phyloP scores from a whole-genome alignment of 116 monocot genomes.

The Phalaenopsis hybrid region DNA sequence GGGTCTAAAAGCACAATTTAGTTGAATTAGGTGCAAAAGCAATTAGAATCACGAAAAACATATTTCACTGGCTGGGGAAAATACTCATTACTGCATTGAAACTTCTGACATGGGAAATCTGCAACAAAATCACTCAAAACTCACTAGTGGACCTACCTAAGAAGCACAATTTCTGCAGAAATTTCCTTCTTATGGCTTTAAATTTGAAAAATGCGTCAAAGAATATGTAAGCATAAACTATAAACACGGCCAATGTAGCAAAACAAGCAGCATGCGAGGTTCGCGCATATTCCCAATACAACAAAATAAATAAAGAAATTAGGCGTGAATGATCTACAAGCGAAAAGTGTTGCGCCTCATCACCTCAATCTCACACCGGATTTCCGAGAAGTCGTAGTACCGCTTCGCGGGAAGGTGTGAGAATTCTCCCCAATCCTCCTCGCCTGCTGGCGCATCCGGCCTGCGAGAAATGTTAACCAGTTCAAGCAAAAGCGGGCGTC shows the following conservation, averaged over 20 bases:
- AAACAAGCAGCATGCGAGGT: neutral
- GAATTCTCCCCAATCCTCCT: slow-evolving; percentile 70
- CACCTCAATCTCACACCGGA: slow-evolving; percentile 71
- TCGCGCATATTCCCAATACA: neutral
- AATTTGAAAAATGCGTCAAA: neutral
- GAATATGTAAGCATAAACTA: neutral
- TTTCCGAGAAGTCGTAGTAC: slow-evolving; percentile 51
- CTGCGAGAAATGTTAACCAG: slow-evolving; percentile 31
- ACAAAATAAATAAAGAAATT: neutral
- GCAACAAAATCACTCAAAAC: neutral
- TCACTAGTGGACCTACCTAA: too few species aligned
- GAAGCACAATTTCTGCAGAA: neutral
- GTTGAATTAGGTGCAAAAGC: neutral
- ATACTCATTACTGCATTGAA: neutral
- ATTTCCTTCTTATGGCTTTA: neutral
- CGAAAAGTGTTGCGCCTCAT: neutral
- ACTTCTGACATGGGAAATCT: neutral
- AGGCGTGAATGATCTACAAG: neutral
- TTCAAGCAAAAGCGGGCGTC: slow-evolving; percentile 57
- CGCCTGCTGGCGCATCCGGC: slow-evolving; percentile 10
- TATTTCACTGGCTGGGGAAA: neutral
- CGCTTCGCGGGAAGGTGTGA: slow-evolving; percentile 43
- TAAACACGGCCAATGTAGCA: neutral
- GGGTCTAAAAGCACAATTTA: neutral
- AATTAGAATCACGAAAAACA: too few species aligned